Evolutionary conservation across 2,329 filamentous ascomycete species (phyloP), one percentile per base, ranked within the genome.

Genomic region (Metarhizium sp.): DNA sequence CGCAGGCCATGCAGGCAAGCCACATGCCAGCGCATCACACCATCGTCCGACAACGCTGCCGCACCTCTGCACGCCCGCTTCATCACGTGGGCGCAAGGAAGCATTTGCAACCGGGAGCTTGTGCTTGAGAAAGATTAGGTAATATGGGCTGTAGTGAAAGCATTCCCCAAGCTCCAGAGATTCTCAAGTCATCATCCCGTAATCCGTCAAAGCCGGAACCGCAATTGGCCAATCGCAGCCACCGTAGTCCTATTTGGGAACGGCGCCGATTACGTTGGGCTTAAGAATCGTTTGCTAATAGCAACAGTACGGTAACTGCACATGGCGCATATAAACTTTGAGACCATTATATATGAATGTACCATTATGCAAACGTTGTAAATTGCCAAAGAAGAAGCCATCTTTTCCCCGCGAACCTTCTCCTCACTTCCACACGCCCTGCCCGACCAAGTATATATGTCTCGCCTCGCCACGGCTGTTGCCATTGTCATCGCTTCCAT

Each of bases 401-500:
- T 53, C 55, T 56, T 36, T 50, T 11, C 51, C 55, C 32, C 60
- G 55, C 18, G 57, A 58, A 59, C n/a, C 10, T 68, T 69, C 65
- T 63, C 56, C 59, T 52, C 34, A 50, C 34, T 68, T 67, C 63
- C 36, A 36, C 50, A 29, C 13, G 10, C 14, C 18, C 6, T 38
- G 4, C 49, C 52, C 47, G 25, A 25, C 13, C 20, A 43, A 56
- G 62, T 71, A 73, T 73, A 73, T 70, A 74, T 74, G 71, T 63
- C 62, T 59, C 71, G 69, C 49, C 59, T 69, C 61, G 58, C 63
- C 58, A 59, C 66, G 57, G 54, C 64, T 50, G 57, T 62, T 64
- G 68, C 69, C 56, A 64, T 72, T 67, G 63, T 73, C 51, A 64
- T 69, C 61, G 63, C 67, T 64, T 60, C 66, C 62, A 59, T 72